Evolutionary conservation across 2,329 filamentous ascomycete species (phyloP).

Genomic region (Trichoderma citrinoviride): DNA sequence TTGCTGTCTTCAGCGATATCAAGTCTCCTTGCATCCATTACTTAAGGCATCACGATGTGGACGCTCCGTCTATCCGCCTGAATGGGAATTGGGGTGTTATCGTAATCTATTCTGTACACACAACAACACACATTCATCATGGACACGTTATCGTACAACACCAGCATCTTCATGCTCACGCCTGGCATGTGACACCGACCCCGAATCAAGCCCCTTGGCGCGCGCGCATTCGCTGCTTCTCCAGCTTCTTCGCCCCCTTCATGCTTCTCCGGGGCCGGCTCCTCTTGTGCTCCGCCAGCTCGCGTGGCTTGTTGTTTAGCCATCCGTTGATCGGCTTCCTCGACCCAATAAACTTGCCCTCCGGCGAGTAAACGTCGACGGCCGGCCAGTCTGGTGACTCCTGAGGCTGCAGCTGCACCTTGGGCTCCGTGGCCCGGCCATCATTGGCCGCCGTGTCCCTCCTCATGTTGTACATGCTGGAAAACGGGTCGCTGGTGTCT

Average conservation of each 20-base stretch:
- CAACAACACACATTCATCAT: constrained; percentile 4
- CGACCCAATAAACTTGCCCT: constrained; percentile 73
- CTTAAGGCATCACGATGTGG: no score
- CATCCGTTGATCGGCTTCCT: constrained; percentile 71
- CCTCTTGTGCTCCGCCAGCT: constrained; percentile 48
- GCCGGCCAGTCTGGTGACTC: constrained; percentile 56
- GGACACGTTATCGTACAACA: constrained; percentile 8
- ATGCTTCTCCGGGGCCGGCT: constrained; percentile 66
- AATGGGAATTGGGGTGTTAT: not conserved
- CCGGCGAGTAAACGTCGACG: constrained; percentile 81
- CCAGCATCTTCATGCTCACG: constrained; percentile 1
- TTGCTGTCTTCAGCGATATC: no score
- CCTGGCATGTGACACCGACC: constrained; percentile 1
- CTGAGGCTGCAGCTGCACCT: constrained; percentile 8
- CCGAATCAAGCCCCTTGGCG: constrained; percentile 1
- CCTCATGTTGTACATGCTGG: constrained; percentile 30
- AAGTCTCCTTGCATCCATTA: no score
- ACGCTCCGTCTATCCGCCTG: not conserved
- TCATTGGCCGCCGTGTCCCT: constrained; percentile 23
- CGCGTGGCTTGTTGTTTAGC: constrained; percentile 57
- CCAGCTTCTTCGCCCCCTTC: constrained; percentile 55
- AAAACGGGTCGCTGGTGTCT: constrained; percentile 27
- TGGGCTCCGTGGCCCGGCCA: not conserved
- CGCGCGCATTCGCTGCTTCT: constrained; percentile 33
- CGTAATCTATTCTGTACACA: not conserved